Base-by-base conservation (phyloP, 352 stramenopile species). In the Pythium insidiosum region DNA sequence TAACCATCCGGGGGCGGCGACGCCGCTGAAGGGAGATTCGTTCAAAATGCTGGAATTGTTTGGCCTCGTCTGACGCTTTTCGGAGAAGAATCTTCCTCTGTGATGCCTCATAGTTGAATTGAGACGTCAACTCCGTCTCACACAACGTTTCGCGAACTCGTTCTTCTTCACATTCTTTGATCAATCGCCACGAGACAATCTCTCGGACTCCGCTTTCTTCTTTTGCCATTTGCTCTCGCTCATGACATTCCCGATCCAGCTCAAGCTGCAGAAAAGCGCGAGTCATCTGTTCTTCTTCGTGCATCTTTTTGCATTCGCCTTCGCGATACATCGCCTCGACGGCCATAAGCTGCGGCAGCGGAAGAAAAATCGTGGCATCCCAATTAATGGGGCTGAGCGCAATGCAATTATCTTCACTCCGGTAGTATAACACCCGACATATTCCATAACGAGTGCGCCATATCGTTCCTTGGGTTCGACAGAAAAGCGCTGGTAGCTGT, bases 351-450 rank as follows among this genome's bases (percentile, higher is more conserved):
- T 84, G 43, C 23, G 53, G 30, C 3, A 84, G 36, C 0, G 61
- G 57, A 3, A 85, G 54, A 31, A 60, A 84, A 6, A 88, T 49
- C 2, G 72, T 84, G 1, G 54, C 75, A 20, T 70, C 37, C 75
- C 75, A 91, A 2, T 56, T 28, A 1, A 72, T 22, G 2, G 63
- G 55, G 13, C 45, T 59, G 6, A 85, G 51, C 2, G 84, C 61
- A 2, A 88, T 53, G 30, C 51, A 76, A 6, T 50, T 48, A 46
- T 88, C 78, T 20, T 71, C 57, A 12, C 63, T 43, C n/a, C 78
- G 68, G 24, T 65, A 87, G 36, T 71, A 74, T 1, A 71, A 5
- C 0, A 84, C 60, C 6, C 45, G 44, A 1, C 70, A 73, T 23
- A 75, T 61, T 0, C 78, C 78, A 28, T 63, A 88, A 20, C 36